Evolutionary conservation across 257 asterid genomes (phyloP).

Genomic region (Scutellaria galericulata): DNA sequence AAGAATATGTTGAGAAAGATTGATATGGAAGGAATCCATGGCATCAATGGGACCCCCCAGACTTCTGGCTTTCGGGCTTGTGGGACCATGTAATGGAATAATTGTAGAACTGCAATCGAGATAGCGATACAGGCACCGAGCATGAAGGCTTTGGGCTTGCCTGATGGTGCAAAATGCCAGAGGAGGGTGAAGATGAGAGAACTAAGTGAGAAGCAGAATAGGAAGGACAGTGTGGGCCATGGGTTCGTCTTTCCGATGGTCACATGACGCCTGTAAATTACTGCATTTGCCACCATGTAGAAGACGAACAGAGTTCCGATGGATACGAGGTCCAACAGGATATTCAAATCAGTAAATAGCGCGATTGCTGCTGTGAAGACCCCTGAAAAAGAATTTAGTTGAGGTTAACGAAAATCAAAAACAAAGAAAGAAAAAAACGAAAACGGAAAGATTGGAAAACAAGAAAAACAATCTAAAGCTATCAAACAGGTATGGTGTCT

Average conservation of each 20-base stretch:
- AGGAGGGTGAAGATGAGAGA: conserved; percentile 66
- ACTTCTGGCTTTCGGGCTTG: conserved; percentile 78
- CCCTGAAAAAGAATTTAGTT: conserved; percentile 53
- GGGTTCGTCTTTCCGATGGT: conserved; percentile 63
- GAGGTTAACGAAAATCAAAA: no score
- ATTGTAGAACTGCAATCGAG: conserved; percentile 55
- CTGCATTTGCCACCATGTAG: conserved; percentile 94
- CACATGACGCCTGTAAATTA: conserved; percentile 81
- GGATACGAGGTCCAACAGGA: conserved; percentile 71
- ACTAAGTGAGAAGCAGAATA: conserved; percentile 61
- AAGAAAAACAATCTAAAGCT: neutral
- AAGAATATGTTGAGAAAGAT: conserved; percentile 85
- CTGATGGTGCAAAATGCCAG: conserved; percentile 71
- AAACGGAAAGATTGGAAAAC: neutral
- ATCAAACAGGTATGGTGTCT: conserved; percentile 19
- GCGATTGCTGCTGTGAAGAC: conserved; percentile 85
- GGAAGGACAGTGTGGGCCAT: conserved; percentile 74
- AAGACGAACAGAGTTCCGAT: conserved; percentile 91
- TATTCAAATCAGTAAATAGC: conserved; percentile 71
- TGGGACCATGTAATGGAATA: conserved; percentile 70
- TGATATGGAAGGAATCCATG: conserved; percentile 91
- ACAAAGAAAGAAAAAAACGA: neutral
- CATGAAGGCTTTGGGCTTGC: conserved; percentile 63
- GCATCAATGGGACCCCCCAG: conserved; percentile 99
- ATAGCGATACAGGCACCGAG: conserved; percentile 67